Evolutionary conservation across 352 stramenopile species (phyloP).

Genomic region (Aphanomyces stellatus): DNA sequence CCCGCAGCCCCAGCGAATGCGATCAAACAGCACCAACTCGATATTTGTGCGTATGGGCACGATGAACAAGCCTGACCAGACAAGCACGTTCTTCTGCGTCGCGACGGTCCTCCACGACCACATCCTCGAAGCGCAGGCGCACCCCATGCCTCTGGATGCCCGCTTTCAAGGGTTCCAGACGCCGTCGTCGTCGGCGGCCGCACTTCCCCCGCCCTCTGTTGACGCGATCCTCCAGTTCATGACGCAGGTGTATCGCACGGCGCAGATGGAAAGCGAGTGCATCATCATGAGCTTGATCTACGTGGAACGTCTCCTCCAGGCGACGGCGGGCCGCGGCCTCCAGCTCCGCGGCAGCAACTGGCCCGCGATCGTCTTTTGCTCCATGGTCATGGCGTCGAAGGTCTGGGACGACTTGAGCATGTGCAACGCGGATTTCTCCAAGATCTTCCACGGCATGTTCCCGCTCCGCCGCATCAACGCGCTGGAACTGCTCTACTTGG

Average conservation of each 20-base stretch:
- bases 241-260: slow-evolving; percentile 86
- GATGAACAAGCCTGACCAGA: slow-evolving; percentile 93
- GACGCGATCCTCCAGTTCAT: slow-evolving; percentile 90
- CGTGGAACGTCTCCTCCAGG: slow-evolving; percentile 93
- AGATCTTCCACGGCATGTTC: slow-evolving; percentile 86
- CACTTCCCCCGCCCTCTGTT: slow-evolving; percentile 82
- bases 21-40: slow-evolving; percentile 93
- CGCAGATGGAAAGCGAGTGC: slow-evolving; percentile 92
- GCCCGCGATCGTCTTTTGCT: slow-evolving; percentile 91
- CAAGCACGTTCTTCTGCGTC: slow-evolving; percentile 94
- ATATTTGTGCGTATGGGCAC: slow-evolving; percentile 89
- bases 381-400: slow-evolving; percentile 95
- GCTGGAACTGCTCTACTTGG: slow-evolving; percentile 90
- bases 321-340: slow-evolving; percentile 56
- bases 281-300: slow-evolving; percentile 98
- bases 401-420: slow-evolving; percentile 97
- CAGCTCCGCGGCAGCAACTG: slow-evolving; percentile 86
- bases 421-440: slow-evolving; percentile 96
- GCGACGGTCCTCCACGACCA: slow-evolving; percentile 93
- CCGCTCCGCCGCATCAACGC: slow-evolving; percentile 92
- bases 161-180: slow-evolving; percentile 66
- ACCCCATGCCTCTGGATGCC: slow-evolving; percentile 37
- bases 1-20: slow-evolving; percentile 53
- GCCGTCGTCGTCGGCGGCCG: slow-evolving; percentile 22
- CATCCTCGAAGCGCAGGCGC: slow-evolving; percentile 82